Evolutionary conservation across 2,329 filamentous ascomycete species (phyloP), one percentile per base, ranked within the genome.

Genomic region (Metarhizium rileyi): DNA sequence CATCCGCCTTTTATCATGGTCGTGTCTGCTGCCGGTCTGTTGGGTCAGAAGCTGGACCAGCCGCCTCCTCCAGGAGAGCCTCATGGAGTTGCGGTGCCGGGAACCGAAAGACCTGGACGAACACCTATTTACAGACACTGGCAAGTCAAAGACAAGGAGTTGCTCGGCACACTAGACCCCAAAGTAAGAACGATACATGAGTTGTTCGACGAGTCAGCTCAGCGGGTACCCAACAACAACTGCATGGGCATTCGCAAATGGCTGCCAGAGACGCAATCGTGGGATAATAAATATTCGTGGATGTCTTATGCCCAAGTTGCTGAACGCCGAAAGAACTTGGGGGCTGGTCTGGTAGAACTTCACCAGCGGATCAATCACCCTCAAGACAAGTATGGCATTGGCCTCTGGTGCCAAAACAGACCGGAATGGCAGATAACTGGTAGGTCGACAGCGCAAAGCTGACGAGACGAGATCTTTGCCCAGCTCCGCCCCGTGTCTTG

Each of bases 401-500:
- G 87, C 16, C 66, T 93, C 44, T 93, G 87, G 87, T 88, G 86
- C 59, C 85, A 87, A 65, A 93, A 93, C 66, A 77, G 87, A 55
- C 83, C 86, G 1, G 87, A 93, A 69, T 93, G 87, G 88, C 88
- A 93, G 71, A 83, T 93, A 55, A 80, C 83, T 45, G 83, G 83
- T 84, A 69, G 45, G 65, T 56, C 44, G 23, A 35, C 49, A 10
- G n/a, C n/a, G n/a, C n/a, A n/a, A n/a, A n/a, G n/a, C n/a, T n/a
- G n/a, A n/a, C n/a, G n/a, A n/a, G n/a, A 43, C 8, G 12, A 30
- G 8, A 43, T 14, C 36, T 35, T 46, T 33, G 30, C 30, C 30
- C 5, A 7, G n/a, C 22, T 5, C 14, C 7, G 10, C 22, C 5
- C 14, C 7, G 10, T 8, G 6, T 26, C 5, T 43, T 12, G 16